Percentiles rank a stretch among this genome's conserved stretches.
Evolutionary conservation across 2,329 filamentous ascomycete genomes (phyloP).

Genomic region (Ophiostoma tasmaniense): DNA sequence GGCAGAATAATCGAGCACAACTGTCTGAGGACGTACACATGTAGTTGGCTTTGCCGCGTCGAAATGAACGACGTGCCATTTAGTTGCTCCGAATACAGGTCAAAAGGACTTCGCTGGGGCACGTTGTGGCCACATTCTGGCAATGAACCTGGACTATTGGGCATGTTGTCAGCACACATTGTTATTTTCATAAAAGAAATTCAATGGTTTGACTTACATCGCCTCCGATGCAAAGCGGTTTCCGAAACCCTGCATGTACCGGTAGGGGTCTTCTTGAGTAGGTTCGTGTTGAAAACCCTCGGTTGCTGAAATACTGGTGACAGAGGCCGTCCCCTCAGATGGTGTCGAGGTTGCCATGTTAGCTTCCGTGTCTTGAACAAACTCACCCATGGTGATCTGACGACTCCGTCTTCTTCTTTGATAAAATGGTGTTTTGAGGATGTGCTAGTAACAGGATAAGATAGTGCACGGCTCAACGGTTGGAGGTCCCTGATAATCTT

Average conservation of each 20-base stretch:
- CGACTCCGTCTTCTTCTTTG: no score
- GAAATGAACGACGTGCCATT: conserved; percentile 34
- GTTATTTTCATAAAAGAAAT: background rate
- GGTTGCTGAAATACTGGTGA: background rate
- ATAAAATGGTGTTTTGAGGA: background rate
- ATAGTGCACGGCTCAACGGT: background rate
- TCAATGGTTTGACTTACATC: conserved; percentile 21
- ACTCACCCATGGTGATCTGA: background rate
- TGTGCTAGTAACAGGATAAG: background rate
- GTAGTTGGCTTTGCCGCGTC: conserved; percentile 25
- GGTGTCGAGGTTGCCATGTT: background rate
- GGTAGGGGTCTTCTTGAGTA: conserved; percentile 31
- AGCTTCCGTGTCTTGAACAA: background rate
- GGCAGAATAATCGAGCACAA: background rate
- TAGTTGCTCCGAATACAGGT: conserved; percentile 40
- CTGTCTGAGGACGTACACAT: conserved; percentile 30
- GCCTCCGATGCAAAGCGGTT: conserved; percentile 42
- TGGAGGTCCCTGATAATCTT: background rate
- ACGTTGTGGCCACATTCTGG: conserved; percentile 35
- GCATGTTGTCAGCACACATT: background rate
- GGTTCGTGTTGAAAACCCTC: conserved; percentile 7
- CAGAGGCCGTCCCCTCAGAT: background rate
- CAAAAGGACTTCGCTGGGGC: conserved; percentile 36
- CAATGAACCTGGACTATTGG: conserved; percentile 32
- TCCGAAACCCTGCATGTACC: conserved; percentile 49